phyloP scores from a whole-genome alignment of 1,139 yeast species.

The Pichia terricola region DNA sequence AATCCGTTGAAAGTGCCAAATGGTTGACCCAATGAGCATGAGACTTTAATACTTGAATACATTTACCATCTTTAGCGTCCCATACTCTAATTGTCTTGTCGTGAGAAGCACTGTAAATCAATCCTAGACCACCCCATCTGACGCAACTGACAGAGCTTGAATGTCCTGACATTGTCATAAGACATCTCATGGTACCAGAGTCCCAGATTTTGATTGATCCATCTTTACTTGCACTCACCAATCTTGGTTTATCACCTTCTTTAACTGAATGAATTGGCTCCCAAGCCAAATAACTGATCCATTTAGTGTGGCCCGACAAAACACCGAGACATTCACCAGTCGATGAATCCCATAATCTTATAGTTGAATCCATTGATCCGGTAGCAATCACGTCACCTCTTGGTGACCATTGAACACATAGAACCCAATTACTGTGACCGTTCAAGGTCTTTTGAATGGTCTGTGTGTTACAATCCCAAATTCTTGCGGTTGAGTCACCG shows the following conservation, averaged over 20 bases:
- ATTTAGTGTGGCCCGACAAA: slow-evolving; percentile 72
- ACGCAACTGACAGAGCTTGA: slow-evolving; percentile 85
- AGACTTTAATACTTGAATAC: slow-evolving; percentile 69
- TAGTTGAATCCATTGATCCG: slow-evolving; percentile 89
- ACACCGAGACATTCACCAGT: slow-evolving; percentile 75
- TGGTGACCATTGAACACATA: slow-evolving; percentile 91
- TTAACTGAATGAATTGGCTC: slow-evolving; percentile 82
- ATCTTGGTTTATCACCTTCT: slow-evolving; percentile 56
- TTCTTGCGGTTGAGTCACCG: slow-evolving; percentile 94
- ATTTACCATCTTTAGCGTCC: slow-evolving; percentile 75
- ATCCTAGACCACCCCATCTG: slow-evolving; percentile 89
- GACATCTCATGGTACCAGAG: slow-evolving; percentile 57
- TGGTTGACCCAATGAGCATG: slow-evolving; percentile 99
- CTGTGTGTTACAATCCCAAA: slow-evolving; percentile 96
- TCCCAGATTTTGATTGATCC: slow-evolving; percentile 91
- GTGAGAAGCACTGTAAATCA: slow-evolving; percentile 84
- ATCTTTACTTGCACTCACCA: slow-evolving; percentile 88
- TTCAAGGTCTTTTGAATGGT: slow-evolving; percentile 73
- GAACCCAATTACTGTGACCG: slow-evolving; percentile 92
- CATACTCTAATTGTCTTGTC: slow-evolving; percentile 91
- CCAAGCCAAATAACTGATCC: slow-evolving; percentile 89
- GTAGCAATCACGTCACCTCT: slow-evolving; percentile 89
- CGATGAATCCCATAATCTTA: slow-evolving; percentile 77
- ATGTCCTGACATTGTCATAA: slow-evolving; percentile 78
- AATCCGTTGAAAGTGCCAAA: slow-evolving; percentile 83